phyloP scores from a whole-genome alignment of 805 yeast genomes.

The Candida insectalens region DNA sequence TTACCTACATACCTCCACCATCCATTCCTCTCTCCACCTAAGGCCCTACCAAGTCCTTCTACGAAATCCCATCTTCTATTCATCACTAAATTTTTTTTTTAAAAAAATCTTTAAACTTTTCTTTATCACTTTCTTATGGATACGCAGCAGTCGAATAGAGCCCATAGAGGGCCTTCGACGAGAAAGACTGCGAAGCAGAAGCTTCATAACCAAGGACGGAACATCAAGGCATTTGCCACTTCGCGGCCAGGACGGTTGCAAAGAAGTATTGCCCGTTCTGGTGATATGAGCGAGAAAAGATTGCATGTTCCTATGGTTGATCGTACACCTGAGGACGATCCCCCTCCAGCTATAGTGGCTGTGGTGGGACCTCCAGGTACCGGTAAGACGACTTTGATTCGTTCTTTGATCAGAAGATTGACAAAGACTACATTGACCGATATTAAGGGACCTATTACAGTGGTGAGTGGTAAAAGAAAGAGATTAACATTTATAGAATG shows the following conservation, averaged over 20 bases:
- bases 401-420: conserved; percentile 77
- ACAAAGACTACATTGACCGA: conserved; percentile 82
- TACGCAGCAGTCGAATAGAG: conserved; percentile 43
- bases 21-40: no score
- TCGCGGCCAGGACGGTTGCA: conserved; percentile 81
- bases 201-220: conserved; percentile 77
- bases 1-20: no score
- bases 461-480: conserved; percentile 90
- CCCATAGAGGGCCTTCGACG: conserved; percentile 56
- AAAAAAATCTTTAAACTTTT: no score
- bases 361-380: conserved; percentile 99
- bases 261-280: conserved; percentile 72
- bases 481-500: conserved; percentile 91
- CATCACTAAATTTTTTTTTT: no score
- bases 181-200: conserved; percentile 70
- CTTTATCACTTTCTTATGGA: conserved; percentile 9
- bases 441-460: conserved; percentile 92
- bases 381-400: conserved; percentile 89
- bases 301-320: conserved; percentile 97
- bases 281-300: conserved; percentile 73
- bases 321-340: conserved; percentile 93
- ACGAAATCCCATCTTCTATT: no score
- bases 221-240: conserved; percentile 78
- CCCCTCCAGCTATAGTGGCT: conserved; percentile 93
- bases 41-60: no score